phyloP scores from a whole-genome alignment of 2,329 filamentous ascomycete genomes.

The Talaromyces amestolkiae region DNA sequence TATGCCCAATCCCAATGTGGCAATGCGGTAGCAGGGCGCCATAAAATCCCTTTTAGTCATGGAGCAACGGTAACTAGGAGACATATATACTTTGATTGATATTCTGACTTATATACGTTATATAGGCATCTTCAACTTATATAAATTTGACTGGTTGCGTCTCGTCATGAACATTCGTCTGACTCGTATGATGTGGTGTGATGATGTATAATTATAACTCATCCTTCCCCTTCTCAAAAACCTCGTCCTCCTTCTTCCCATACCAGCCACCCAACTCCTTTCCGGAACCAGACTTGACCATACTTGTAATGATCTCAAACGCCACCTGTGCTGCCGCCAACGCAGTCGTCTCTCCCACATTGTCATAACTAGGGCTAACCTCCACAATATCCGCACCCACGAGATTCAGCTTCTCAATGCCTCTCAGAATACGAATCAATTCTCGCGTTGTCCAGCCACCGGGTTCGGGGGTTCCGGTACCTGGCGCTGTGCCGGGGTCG shows the following conservation, averaged over 20 bases:
- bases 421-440: slow-evolving; percentile 77
- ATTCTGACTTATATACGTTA: too few species aligned
- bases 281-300: slow-evolving; percentile 46
- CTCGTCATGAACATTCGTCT: neutral
- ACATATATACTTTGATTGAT: neutral
- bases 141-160: neutral
- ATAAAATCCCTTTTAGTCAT: neutral
- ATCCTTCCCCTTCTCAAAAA: slow-evolving; percentile 24
- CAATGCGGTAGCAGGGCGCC: neutral
- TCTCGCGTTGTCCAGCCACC: slow-evolving; percentile 90
- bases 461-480: slow-evolving; percentile 84
- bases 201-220: slow-evolving; percentile 23
- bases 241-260: slow-evolving; percentile 29
- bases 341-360: slow-evolving; percentile 73
- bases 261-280: slow-evolving; percentile 44
- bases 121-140: neutral
- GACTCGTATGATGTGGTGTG: too few species aligned
- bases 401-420: slow-evolving; percentile 77
- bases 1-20: neutral
- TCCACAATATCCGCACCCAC: slow-evolving; percentile 90
- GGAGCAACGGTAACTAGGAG: neutral
- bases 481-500: slow-evolving; percentile 68
- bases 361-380: slow-evolving; percentile 82
- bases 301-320: slow-evolving; percentile 74
- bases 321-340: slow-evolving; percentile 79